A percentile compares a stretch with the other conserved stretches of the same genome.
These are phyloP conservation scores for Petunia axillaris DNA, from an alignment of 257 asterid species.

Conservation along the genomic window DNA sequence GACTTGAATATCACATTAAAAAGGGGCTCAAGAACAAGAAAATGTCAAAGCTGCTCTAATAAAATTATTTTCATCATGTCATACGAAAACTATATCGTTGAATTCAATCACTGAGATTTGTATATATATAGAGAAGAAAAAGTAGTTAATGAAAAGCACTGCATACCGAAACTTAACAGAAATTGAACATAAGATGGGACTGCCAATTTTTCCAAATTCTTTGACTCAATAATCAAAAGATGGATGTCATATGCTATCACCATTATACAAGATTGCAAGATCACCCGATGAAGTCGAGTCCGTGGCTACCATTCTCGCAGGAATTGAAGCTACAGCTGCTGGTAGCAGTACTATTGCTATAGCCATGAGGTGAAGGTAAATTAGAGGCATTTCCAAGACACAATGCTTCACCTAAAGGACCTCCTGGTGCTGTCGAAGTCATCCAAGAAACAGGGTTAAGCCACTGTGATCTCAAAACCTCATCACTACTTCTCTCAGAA, in stretches of 20 bases:
- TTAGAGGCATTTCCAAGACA: slow-evolving; percentile 51
- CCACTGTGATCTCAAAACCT: slow-evolving; percentile 32
- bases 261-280: slow-evolving; percentile 4
- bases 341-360: slow-evolving; percentile 40
- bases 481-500: slow-evolving; percentile 28
- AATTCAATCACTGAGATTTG: neutral
- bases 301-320: slow-evolving; percentile 39
- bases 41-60: neutral
- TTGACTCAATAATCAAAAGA: neutral
- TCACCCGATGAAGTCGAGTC: slow-evolving; percentile 38
- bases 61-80: neutral
- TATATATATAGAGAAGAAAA: neutral
- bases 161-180: neutral
- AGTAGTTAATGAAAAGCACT: neutral
- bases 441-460: slow-evolving; percentile 45
- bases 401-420: slow-evolving; percentile 77
- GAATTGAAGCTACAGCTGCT: slow-evolving; percentile 52
- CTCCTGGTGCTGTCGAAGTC: slow-evolving; percentile 55
- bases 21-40: slow-evolving; percentile 14
- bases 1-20: neutral
- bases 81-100: neutral
- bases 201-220: neutral
- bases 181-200: neutral
- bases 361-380: slow-evolving; percentile 46
- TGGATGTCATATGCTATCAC: neutral